These are phyloP conservation scores for Macrophomina pseudophaseolina DNA, from an alignment of 2,329 filamentous ascomycete species.

Conservation along the genomic window DNA sequence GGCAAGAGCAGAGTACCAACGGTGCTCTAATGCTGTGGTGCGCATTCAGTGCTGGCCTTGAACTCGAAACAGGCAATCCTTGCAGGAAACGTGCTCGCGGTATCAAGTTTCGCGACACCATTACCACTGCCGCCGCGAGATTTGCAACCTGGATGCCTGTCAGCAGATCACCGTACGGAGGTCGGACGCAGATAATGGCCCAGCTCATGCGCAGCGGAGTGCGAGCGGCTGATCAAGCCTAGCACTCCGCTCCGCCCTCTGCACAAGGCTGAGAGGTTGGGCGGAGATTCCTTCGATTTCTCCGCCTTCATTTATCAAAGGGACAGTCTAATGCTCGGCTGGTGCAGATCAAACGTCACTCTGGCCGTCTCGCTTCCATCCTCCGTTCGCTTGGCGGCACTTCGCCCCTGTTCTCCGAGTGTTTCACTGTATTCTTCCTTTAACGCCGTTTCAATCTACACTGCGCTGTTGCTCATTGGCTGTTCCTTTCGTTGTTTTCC, in stretches of 20 bases:
- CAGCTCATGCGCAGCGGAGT: not conserved
- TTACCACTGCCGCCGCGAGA: not conserved
- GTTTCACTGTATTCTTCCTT: conserved; percentile 10
- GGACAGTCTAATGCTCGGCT: conserved; percentile 18
- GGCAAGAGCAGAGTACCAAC: no score
- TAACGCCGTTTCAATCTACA: conserved; percentile 22
- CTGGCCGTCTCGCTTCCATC: conserved; percentile 3
- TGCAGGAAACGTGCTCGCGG: no score
- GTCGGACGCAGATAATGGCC: not conserved
- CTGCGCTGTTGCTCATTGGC: conserved; percentile 3
- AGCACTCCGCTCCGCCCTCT: conserved; percentile 16
- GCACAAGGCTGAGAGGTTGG: not conserved
- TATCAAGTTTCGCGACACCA: not conserved
- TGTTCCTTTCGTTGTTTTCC: conserved; percentile 11
- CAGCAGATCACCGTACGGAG: not conserved
- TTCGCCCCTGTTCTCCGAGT: conserved; percentile 20
- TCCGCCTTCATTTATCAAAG: conserved; percentile 21
- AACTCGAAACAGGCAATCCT: no score
- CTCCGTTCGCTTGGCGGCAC: conserved; percentile 11
- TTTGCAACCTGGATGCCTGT: not conserved
- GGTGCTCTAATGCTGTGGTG: not conserved
- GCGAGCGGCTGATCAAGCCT: not conserved
- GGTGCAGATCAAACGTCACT: conserved; percentile 14
- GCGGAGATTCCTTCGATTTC: conserved; percentile 8
- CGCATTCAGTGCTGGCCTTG: not conserved